Evolutionary conservation across 495 filamentous ascomycete genomes (phyloP), one percentile per base, ranked within the genome.

Genomic region (Penicillium subrubescens): DNA sequence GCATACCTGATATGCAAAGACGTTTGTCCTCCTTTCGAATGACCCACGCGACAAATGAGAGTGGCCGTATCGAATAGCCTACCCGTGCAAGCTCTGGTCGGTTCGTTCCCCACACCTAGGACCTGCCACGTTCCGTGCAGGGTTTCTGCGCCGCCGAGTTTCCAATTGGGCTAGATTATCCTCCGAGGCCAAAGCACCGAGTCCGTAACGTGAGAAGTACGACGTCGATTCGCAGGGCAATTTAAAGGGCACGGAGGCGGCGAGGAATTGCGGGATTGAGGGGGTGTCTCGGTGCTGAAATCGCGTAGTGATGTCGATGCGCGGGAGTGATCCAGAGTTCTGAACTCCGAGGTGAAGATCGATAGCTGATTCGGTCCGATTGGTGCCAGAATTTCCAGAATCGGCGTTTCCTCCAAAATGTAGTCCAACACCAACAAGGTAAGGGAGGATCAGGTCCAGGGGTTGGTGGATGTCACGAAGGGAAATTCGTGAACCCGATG

Each of bases 141-240:
- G 41, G 70, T 70, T 70, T 59, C 25, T n/a, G 59, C 59, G 60
- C 48, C 58, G 67, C 60, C 50, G 59, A 39, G 15, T 74, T 70
- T 68, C 48, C 69, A 74, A 74, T 72, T 67, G 61, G 69, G 57
- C 71, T 59, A 63, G 63, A 33, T 67, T 70, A 70, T 72, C 65
- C 70, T 70, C 71, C 67, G 71, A 70, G 61, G 61, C 66, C 51
- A 57, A 58, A 46, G 62, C 11, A 41, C 57, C 62, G 63, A 69
- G 55, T 63, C 44, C 39, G 52, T 61, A 60, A 57, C 44, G 59
- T 61, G 52, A 59, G 19, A 31, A 46, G 59, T 43, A 50, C 55
- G 31, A 63, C 51, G 50, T 60, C 25, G 25, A 12, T 25, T 57
- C 12, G 59, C 23, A 35, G 25, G 44, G 41, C 41, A 35, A 63